Evolutionary conservation across 371 early-diverging fungal species (phyloP).

Genomic region (Mortierella sp.): DNA sequence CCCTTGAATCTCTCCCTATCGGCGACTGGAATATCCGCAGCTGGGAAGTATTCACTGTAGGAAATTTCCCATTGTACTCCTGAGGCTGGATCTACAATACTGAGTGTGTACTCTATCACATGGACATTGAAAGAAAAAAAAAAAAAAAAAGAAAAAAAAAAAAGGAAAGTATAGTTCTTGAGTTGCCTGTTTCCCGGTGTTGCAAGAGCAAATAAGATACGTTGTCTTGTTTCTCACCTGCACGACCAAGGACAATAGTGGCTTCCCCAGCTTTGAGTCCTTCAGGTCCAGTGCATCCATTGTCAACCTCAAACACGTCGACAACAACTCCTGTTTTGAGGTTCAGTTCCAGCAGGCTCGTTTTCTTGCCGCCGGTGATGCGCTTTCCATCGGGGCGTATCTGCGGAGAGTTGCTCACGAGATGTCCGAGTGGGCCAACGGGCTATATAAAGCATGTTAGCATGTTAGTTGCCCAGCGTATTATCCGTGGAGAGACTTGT

Average conservation of each 20-base stretch:
- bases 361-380: constrained; percentile 35
- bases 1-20: background rate
- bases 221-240: constrained; percentile 35
- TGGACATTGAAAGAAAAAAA: too few species aligned
- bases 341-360: constrained; percentile 35
- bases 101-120: constrained; percentile 36
- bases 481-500: too few species aligned
- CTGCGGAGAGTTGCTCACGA: constrained; percentile 38
- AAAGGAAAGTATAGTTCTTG: too few species aligned
- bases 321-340: constrained; percentile 21
- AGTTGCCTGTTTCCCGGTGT: too few species aligned
- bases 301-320: constrained; percentile 7
- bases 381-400: constrained; percentile 39
- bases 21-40: constrained; percentile 11
- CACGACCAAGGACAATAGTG: constrained; percentile 38
- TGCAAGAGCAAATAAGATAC: too few species aligned
- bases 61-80: constrained; percentile 43
- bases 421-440: constrained; percentile 25
- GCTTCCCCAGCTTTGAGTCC: constrained; percentile 21
- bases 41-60: constrained; percentile 47
- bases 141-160: too few species aligned
- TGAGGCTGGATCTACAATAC: constrained; percentile 25
- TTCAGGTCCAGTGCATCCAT: constrained; percentile 31
- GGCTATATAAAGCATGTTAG: constrained; percentile 23
- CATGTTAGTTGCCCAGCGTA: too few species aligned